A percentile compares a stretch with the other conserved stretches of the same genome.
These are phyloP conservation scores for Russula sp. DNA, from an alignment of 768 basidiomycete species.

Conservation along the genomic window DNA sequence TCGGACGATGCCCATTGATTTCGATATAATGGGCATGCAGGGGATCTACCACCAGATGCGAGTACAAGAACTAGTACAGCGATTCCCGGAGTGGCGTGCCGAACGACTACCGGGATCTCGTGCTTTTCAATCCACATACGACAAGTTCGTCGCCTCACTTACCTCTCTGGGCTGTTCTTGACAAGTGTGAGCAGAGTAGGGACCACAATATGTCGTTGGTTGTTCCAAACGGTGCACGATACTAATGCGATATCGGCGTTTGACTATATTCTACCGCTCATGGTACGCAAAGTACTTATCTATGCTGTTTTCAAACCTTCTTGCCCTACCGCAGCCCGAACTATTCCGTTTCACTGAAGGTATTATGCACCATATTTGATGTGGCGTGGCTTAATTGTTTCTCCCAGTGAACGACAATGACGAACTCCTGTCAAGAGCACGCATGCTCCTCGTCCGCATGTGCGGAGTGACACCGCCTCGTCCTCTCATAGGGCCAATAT, in stretches of 20 bases:
- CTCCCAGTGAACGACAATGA: conserved; percentile 61
- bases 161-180: neutral
- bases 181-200: conserved; percentile 41
- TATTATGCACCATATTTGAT: conserved; percentile 22
- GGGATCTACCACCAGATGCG: conserved; percentile 53
- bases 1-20: conserved; percentile 42
- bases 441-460: conserved; percentile 69
- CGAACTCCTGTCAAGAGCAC: conserved; percentile 58
- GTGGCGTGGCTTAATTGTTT: neutral
- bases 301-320: conserved; percentile 4
- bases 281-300: conserved; percentile 42
- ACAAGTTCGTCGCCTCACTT: conserved; percentile 42
- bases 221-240: conserved; percentile 68
- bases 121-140: conserved; percentile 82
- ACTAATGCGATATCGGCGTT: conserved; percentile 69
- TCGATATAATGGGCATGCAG: conserved; percentile 71
- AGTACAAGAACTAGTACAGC: conserved; percentile 51
- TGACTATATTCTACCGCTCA: conserved; percentile 74
- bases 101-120: conserved; percentile 66
- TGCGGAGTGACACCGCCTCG: conserved; percentile 78
- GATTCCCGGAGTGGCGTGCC: conserved; percentile 62
- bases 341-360: conserved; percentile 70
- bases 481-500: conserved; percentile 56
- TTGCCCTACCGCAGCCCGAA: conserved; percentile 45
- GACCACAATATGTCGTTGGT: conserved; percentile 67